Conservation (phyloP, 2,329 filamentous ascomycete species). For the Botrytis paeoniae region DNA sequence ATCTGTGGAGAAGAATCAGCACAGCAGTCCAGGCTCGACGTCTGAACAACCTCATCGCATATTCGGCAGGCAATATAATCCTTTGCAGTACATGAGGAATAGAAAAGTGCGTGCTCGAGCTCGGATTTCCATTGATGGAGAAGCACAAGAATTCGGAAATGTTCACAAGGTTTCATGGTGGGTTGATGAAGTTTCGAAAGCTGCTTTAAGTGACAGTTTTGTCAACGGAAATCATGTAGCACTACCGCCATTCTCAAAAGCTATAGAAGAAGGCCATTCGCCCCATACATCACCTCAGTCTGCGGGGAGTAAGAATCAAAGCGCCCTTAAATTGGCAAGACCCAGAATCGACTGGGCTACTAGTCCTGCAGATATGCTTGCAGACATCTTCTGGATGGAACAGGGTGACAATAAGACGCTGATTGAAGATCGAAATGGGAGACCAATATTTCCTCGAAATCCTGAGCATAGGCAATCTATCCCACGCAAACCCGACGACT, state of each 20-base stretch:
- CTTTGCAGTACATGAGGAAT: conserved; percentile 88
- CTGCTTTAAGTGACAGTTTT: conserved; percentile 27
- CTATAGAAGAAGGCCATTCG: conserved; percentile 29
- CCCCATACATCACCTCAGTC: conserved; percentile 40
- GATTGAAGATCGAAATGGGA: conserved; percentile 76
- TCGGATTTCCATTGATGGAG: conserved; percentile 69
- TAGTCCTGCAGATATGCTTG: conserved; percentile 79
- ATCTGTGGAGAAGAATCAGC: conserved; percentile 39
- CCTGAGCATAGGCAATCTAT: conserved; percentile 39
- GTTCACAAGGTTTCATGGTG: conserved; percentile 68
- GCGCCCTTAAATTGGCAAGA: conserved; percentile 57
- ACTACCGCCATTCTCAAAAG: conserved; percentile 43
- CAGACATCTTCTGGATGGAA: conserved; percentile 89
- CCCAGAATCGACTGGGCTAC: conserved; percentile 83
- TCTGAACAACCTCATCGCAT: conserved; percentile 31
- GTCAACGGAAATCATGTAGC: conserved; percentile 40
- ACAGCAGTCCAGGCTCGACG: conserved; percentile 42
- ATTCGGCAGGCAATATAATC: conserved; percentile 77
- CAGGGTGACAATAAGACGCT: conserved; percentile 74
- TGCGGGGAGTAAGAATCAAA: conserved; percentile 41
- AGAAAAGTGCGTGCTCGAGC: conserved; percentile 79
- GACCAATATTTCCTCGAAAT: conserved; percentile 62
- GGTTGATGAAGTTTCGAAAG: conserved; percentile 62
- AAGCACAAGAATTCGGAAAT: conserved; percentile 74
- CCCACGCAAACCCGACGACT: conserved; percentile 25